These are phyloP conservation scores for Orbilia ellipsospora DNA, from an alignment of 2,329 filamentous ascomycete species.

Conservation along the genomic window DNA sequence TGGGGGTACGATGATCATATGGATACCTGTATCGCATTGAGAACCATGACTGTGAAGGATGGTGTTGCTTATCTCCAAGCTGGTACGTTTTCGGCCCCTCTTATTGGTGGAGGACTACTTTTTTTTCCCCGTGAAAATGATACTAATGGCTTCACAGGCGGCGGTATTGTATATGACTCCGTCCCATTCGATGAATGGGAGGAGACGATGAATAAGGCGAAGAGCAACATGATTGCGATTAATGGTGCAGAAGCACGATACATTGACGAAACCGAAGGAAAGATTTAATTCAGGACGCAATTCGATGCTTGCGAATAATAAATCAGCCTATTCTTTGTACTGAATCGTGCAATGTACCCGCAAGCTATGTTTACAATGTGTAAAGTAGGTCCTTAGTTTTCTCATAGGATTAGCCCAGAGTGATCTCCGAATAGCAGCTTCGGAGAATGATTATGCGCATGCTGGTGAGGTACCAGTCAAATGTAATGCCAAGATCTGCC, in stretches of 20 bases:
- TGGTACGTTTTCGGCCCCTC: conserved; percentile 60
- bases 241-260: conserved; percentile 81
- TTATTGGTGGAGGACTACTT: neutral
- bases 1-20: conserved; percentile 83
- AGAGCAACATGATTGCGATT: conserved; percentile 89
- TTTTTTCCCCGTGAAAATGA: neutral
- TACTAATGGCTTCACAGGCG: conserved; percentile 65
- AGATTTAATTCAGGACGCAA: conserved; percentile 6
- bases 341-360: too few relatives aligned
- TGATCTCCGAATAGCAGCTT: too few relatives aligned
- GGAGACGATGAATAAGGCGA: conserved; percentile 96
- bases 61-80: conserved; percentile 90
- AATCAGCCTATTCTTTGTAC: too few relatives aligned
- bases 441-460: too few relatives aligned
- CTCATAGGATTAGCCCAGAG: too few relatives aligned
- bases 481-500: too few relatives aligned
- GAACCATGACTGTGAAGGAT: conserved; percentile 95
- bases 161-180: conserved; percentile 93
- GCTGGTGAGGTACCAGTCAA: too few relatives aligned
- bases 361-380: too few relatives aligned
- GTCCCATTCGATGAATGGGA: conserved; percentile 91
- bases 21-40: conserved; percentile 74
- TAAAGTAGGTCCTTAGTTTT: too few relatives aligned
- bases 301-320: too few relatives aligned
- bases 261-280: conserved; percentile 51